These are phyloP conservation scores for Rhamnella rubrinervis DNA, from an alignment of 331 rosid genomes.

Conservation along the genomic window DNA sequence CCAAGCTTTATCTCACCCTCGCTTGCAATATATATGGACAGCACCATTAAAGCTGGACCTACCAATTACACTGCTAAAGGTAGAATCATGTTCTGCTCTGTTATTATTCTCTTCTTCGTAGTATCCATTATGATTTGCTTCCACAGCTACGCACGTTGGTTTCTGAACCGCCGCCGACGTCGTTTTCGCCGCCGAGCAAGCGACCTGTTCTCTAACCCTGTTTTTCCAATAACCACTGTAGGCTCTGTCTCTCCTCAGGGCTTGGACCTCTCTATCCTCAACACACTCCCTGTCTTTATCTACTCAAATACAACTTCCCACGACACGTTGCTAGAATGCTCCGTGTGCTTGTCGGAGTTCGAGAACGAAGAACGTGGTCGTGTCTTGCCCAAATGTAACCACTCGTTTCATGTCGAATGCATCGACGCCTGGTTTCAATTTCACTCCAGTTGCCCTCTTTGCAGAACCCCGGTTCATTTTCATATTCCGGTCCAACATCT, in stretches of 20 bases:
- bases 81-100: too few species aligned
- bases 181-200: too few species aligned
- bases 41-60: too few species aligned
- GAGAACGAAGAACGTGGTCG: slow-evolving; percentile 36
- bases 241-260: not conserved
- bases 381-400: slow-evolving; percentile 47
- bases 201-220: not conserved
- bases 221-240: not conserved
- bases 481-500: not conserved
- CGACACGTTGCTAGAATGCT: slow-evolving; percentile 34
- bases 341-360: slow-evolving; percentile 55
- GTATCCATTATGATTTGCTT: too few species aligned
- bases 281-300: slow-evolving; percentile 33
- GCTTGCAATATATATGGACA: too few species aligned
- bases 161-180: not conserved
- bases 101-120: too few species aligned
- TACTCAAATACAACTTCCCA: slow-evolving; percentile 14
- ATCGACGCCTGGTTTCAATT: slow-evolving; percentile 57
- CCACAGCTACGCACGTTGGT: too few species aligned
- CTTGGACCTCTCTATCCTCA: slow-evolving; percentile 41
- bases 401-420: slow-evolving; percentile 49
- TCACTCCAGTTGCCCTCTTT: slow-evolving; percentile 56
- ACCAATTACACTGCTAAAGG: too few species aligned
- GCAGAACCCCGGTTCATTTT: slow-evolving; percentile 32
- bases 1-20: too few species aligned